phyloP scores from a whole-genome alignment of 495 filamentous ascomycete species.

The Parachaetomium inaequale region DNA sequence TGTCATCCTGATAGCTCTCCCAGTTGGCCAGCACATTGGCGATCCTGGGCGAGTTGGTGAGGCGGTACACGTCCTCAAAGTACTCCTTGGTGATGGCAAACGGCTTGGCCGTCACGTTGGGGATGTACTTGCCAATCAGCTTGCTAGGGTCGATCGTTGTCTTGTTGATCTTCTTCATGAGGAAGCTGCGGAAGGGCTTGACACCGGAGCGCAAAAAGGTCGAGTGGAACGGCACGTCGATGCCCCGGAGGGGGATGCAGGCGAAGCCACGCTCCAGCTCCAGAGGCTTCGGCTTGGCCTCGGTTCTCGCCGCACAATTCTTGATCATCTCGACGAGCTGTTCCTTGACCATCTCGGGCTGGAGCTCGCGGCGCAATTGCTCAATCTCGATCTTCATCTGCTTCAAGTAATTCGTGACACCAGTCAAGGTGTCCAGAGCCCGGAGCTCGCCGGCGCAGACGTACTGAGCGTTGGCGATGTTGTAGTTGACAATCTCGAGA shows the following conservation, averaged over 20 bases:
- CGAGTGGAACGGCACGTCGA: constrained; percentile 98
- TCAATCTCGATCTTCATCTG: constrained; percentile 95
- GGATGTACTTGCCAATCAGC: constrained; percentile 96
- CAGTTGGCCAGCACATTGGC: constrained; percentile 84
- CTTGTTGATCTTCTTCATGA: constrained; percentile 99
- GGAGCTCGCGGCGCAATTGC: constrained; percentile 78
- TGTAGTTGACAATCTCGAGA: constrained; percentile 98
- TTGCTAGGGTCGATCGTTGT: constrained; percentile 96
- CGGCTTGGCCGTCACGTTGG: constrained; percentile 92
- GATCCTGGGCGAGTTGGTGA: constrained; percentile 92
- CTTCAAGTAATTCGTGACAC: constrained; percentile 91
- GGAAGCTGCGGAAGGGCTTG: constrained; percentile 94
- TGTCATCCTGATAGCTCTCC: constrained; percentile 54
- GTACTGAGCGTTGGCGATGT: constrained; percentile 98
- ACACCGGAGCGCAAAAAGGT: constrained; percentile 96
- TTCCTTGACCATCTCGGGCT: constrained; percentile 58
- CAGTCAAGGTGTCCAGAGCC: constrained; percentile 89
- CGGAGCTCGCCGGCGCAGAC: constrained; percentile 96
- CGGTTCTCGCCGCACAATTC: constrained; percentile 77
- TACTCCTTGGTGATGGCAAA: constrained; percentile 97
- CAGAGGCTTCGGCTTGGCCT: constrained; percentile 81
- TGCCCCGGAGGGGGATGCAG: constrained; percentile 92
- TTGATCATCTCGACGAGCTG: constrained; percentile 64
- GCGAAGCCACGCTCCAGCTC: constrained; percentile 91
- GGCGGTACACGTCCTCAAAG: constrained; percentile 93